Base-by-base conservation (phyloP, 1,139 yeast species). In the Hyphopichia pseudoburtonii region DNA sequence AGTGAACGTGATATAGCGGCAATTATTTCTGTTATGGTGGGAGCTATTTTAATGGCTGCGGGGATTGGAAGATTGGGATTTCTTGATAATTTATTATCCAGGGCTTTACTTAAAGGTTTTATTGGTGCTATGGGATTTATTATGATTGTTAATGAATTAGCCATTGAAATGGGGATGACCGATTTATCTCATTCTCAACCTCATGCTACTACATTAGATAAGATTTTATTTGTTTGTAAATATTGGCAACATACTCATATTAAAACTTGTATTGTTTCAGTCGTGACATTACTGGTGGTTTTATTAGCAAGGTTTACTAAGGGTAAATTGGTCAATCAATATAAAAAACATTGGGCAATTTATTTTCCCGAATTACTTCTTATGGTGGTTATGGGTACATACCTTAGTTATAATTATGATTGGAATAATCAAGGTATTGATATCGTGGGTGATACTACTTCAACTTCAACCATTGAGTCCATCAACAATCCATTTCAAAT, bases 111-210 rank as follows among this genome's bases (percentile, higher is more conserved):
- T 10, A 63, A 62, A 38, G 69, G 69, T 1, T 64, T 63, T 31
- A 45, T 64, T 14, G 67, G 63, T 2, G 68, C 68, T 14, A 60
- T 64, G 64, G 69, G 68, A 5, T 41, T 59, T 9, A 58, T 63
- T 24, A 63, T 64, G 67, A 61, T 64, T 23, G 46, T 57, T 12
- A 62, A 55, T 40, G 65, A 63, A 41, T 41, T 64, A 6, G 51
- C 55, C 17, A 50, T 57, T 5, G 66, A 64, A 42, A 37, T 60
- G 54, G 68, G 68, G 1, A 45, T 61, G 18, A 45, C 36, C 10
- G 40, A 51, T 28, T 43, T 52, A 37, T 42, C 57, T 3, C 22
- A 27, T 10, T 39, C 44, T 8, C 47, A 52, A 16, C 64, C 63
- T 4, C 60, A 57, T 42, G 27, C 41, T 12, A 47, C 63, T n/a